Evolutionary conservation across 345 rosid genomes (phyloP).

Genomic region (Salix brachista): DNA sequence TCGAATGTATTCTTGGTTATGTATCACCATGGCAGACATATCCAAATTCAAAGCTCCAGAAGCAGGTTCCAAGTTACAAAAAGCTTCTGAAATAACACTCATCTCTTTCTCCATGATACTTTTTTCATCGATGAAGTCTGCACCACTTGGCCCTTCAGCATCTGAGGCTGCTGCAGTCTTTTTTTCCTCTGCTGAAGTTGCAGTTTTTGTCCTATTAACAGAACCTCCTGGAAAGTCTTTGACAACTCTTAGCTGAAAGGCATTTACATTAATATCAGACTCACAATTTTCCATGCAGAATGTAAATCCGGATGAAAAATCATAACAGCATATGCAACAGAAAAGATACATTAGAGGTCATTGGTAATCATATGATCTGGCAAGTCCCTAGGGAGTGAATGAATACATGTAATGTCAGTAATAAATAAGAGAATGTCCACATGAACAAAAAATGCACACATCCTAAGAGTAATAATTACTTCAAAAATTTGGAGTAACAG

Average conservation of each 20-base stretch:
- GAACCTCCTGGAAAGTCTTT: constrained; percentile 48
- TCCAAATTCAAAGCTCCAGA: constrained; percentile 30
- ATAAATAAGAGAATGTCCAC: neutral
- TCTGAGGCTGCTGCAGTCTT: constrained; percentile 23
- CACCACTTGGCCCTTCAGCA: constrained; percentile 30
- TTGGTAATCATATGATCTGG: neutral
- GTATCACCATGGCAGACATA: constrained; percentile 24
- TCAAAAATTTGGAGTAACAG: neutral
- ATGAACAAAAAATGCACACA: neutral
- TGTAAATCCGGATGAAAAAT: neutral
- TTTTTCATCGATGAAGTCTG: constrained; percentile 28
- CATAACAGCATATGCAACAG: neutral
- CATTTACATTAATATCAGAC: constrained; percentile 23
- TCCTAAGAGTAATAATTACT: neutral
- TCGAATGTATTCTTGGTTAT: constrained; percentile 37
- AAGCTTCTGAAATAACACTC: constrained; percentile 27
- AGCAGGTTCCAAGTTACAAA: constrained; percentile 25
- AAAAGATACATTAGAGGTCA: neutral
- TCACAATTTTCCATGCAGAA: constrained; percentile 7
- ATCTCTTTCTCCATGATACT: constrained; percentile 15
- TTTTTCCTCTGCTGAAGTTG: constrained; percentile 37
- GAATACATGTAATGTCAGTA: neutral
- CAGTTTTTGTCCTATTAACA: constrained; percentile 26
- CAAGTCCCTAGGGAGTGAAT: neutral
- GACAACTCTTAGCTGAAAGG: constrained; percentile 51